Conservation (phyloP, 164 flowering plant species). For the Paratinospora sagittata region DNA sequence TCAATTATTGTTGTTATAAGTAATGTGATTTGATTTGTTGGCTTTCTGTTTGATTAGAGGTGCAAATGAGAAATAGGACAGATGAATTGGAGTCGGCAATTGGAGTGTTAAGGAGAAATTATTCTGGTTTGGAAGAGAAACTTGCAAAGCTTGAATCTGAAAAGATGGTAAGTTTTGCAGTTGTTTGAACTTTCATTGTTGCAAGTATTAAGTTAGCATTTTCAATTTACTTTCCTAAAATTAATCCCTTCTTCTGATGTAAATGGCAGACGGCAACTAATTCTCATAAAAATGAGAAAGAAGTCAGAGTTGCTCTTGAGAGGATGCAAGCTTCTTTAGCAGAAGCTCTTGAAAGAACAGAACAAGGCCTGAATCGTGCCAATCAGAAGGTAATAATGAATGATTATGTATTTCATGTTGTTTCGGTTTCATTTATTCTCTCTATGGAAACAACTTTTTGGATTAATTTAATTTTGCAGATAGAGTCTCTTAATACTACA, state of each 20-base stretch:
- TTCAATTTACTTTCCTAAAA: not conserved
- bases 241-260: not conserved
- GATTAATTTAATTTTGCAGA: constrained; percentile 31
- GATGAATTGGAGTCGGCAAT: constrained; percentile 52
- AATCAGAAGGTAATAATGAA: constrained; percentile 62
- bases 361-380: constrained; percentile 42
- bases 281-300: constrained; percentile 37
- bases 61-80: constrained; percentile 41
- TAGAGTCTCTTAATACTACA: constrained; percentile 53
- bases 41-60: constrained; percentile 29
- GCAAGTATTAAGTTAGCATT: not conserved
- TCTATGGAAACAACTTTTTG: not conserved
- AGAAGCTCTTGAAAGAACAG: constrained; percentile 47
- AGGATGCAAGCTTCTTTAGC: constrained; percentile 31
- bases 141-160: constrained; percentile 52
- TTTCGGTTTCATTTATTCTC: not conserved
- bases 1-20: not conserved
- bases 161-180: constrained; percentile 52
- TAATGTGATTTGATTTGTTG: not conserved
- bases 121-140: constrained; percentile 39
- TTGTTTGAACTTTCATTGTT: not conserved
- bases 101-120: constrained; percentile 38
- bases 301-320: constrained; percentile 51
- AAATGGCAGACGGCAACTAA: constrained; percentile 44
- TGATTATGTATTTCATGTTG: not conserved